Conservation (phyloP, 495 filamentous ascomycete genomes). For the Penicillium herquei region DNA sequence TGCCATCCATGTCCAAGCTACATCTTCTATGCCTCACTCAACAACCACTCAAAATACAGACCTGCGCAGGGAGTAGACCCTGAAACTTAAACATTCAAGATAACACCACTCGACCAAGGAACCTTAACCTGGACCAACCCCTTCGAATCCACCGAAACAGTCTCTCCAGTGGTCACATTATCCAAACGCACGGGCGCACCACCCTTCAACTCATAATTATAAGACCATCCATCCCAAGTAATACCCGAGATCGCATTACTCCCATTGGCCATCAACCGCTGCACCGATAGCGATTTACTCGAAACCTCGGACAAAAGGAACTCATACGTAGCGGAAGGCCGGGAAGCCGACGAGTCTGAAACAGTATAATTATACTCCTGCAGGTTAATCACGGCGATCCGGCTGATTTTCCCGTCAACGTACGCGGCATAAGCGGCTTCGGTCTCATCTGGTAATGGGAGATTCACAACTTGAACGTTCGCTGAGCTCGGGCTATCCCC, state of each 20-base stretch:
- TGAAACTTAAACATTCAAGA: slow-evolving; percentile 40
- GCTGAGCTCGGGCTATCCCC: slow-evolving; percentile 3
- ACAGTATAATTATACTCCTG: slow-evolving; percentile 57
- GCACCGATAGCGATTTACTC: slow-evolving; percentile 29
- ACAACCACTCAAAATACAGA: not conserved
- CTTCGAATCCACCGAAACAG: slow-evolving; percentile 30
- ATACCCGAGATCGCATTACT: slow-evolving; percentile 62
- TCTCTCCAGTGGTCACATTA: slow-evolving; percentile 60
- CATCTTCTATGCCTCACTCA: not conserved
- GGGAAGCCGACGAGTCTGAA: slow-evolving; percentile 11
- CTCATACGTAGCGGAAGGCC: slow-evolving; percentile 40
- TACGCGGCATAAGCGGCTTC: slow-evolving; percentile 63
- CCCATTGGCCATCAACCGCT: slow-evolving; percentile 58
- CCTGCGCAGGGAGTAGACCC: not conserved
- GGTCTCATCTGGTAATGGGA: slow-evolving; percentile 41
- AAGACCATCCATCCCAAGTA: slow-evolving; percentile 62
- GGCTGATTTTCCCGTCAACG: slow-evolving; percentile 37
- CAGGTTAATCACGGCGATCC: slow-evolving; percentile 60
- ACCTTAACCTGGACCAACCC: slow-evolving; percentile 49
- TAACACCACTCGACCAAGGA: slow-evolving; percentile 46
- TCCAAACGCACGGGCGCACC: slow-evolving; percentile 54
- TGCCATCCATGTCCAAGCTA: too few species aligned
- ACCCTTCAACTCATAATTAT: slow-evolving; percentile 57
- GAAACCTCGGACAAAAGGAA: slow-evolving; percentile 39
- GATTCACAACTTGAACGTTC: slow-evolving; percentile 29